Evolutionary conservation across 805 yeast genomes (phyloP).

Genomic region (Yamadazyma akitaensis): DNA sequence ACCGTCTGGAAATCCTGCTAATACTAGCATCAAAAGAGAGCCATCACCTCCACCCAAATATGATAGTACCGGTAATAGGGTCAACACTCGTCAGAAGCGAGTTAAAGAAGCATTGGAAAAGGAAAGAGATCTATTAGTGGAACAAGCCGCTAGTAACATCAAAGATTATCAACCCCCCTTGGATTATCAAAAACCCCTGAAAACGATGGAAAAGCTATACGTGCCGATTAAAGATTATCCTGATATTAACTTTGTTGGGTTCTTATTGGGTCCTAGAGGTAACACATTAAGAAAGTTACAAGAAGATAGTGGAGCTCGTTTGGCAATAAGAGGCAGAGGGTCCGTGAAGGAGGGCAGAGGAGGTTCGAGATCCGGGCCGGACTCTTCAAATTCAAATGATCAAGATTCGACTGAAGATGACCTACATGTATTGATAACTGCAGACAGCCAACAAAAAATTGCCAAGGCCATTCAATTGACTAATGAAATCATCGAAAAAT

Average conservation of each 20-base stretch:
- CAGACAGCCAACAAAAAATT: conserved; percentile 75
- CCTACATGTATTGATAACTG: conserved; percentile 81
- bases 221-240: conserved; percentile 87
- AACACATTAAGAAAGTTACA: conserved; percentile 79
- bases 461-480: conserved; percentile 72
- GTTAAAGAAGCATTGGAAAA: conserved; percentile 60
- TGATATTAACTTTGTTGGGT: conserved; percentile 88
- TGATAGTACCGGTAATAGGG: conserved; percentile 77
- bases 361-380: conserved; percentile 32
- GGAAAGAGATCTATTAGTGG: conserved; percentile 80
- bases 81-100: conserved; percentile 76
- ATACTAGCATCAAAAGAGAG: conserved; percentile 48
- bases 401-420: conserved; percentile 52
- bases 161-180: conserved; percentile 80
- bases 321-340: conserved; percentile 92
- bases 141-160: conserved; percentile 63
- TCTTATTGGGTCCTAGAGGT: conserved; percentile 93
- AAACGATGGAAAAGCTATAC: conserved; percentile 75
- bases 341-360: conserved; percentile 88
- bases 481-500: conserved; percentile 73
- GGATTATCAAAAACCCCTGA: conserved; percentile 67
- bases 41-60: conserved; percentile 94
- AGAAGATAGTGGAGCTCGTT: conserved; percentile 80
- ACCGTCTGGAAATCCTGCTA: conserved; percentile 34
- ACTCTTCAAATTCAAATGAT: conserved; percentile 19